phyloP scores from a whole-genome alignment of 352 stramenopile species.

The Elongisporangium senticosum region DNA sequence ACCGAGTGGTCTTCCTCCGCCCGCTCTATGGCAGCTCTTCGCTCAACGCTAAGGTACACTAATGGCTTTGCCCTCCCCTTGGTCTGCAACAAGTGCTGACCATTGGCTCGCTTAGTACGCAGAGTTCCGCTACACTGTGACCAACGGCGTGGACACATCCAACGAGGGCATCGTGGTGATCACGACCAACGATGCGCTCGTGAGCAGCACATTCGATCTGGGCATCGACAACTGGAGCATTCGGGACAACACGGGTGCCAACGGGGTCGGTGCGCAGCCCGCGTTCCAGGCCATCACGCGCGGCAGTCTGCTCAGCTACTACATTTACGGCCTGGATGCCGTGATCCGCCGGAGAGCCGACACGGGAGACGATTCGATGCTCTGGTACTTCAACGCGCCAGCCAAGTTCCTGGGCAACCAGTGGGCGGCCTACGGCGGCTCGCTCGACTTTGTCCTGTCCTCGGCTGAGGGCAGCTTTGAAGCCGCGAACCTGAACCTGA shows the following conservation, averaged over 20 bases:
- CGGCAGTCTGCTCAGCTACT: slow-evolving; percentile 79
- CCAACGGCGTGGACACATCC: slow-evolving; percentile 54
- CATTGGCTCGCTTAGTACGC: slow-evolving; percentile 44
- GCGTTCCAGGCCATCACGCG: slow-evolving; percentile 60
- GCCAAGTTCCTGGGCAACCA: slow-evolving; percentile 87
- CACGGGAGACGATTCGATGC: slow-evolving; percentile 57
- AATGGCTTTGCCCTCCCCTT: neutral
- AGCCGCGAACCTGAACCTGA: slow-evolving; percentile 66
- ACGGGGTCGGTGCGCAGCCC: slow-evolving; percentile 17
- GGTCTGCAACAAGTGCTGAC: neutral
- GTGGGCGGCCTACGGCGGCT: slow-evolving; percentile 85
- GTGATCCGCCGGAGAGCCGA: slow-evolving; percentile 62
- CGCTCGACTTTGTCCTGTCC: slow-evolving; percentile 86
- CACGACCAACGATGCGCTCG: slow-evolving; percentile 54
- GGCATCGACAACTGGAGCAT: slow-evolving; percentile 77
- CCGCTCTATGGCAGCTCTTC: slow-evolving; percentile 52
- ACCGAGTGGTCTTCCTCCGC: slow-evolving; percentile 79
- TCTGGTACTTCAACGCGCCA: slow-evolving; percentile 87
- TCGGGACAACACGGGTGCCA: slow-evolving; percentile 35
- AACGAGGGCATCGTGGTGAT: slow-evolving; percentile 77
- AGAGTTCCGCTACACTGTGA: slow-evolving; percentile 85
- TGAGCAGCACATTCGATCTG: slow-evolving; percentile 81
- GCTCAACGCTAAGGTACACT: slow-evolving; percentile 47
- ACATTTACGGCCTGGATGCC: slow-evolving; percentile 79
- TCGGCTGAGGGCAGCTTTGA: slow-evolving; percentile 88